Percentiles rank a stretch among this genome's conserved stretches.
These are phyloP conservation scores for Skeletonema potamos DNA, from an alignment of 108 stramenopile species.

Conservation along the genomic window DNA sequence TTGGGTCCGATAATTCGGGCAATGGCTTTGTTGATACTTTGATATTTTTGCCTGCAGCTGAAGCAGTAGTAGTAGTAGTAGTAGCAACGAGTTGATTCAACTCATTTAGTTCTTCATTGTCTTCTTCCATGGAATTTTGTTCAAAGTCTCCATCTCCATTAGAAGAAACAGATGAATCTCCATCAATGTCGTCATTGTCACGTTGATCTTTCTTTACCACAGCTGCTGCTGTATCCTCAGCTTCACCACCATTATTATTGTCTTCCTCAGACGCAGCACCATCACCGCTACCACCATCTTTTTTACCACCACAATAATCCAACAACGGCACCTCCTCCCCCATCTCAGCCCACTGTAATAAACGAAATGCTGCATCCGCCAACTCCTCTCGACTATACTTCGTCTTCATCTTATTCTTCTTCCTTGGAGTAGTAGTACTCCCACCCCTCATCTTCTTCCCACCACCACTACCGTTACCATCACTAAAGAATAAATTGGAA, in stretches of 20 bases:
- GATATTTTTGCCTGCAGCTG: background rate
- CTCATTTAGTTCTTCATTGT: conserved; percentile 21
- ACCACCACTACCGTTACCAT: background rate
- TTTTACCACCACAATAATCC: background rate
- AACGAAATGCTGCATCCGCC: conserved; percentile 60
- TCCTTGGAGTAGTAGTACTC: conserved; percentile 1
- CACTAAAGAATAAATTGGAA: conserved; percentile 14
- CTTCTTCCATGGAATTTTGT: conserved; percentile 18
- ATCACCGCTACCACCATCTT: background rate
- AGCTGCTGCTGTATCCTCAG: no score
- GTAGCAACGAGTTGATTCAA: conserved; percentile 19
- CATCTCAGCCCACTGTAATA: conserved; percentile 83
- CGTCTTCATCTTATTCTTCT: background rate
- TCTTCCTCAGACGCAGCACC: conserved; percentile 1
- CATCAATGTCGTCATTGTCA: background rate
- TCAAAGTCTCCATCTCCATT: conserved; percentile 18
- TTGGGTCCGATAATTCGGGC: conserved; percentile 59
- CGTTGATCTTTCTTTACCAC: background rate
- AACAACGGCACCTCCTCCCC: conserved; percentile 51
- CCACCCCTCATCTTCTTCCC: no score
- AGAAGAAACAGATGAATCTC: background rate
- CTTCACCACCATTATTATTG: background rate
- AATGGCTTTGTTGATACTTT: background rate
- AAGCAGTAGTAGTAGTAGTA: no score
- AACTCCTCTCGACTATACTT: conserved; percentile 4